phyloP scores from a whole-genome alignment of 1,284 basidiomycete species.

The Schizophyllum commune region DNA sequence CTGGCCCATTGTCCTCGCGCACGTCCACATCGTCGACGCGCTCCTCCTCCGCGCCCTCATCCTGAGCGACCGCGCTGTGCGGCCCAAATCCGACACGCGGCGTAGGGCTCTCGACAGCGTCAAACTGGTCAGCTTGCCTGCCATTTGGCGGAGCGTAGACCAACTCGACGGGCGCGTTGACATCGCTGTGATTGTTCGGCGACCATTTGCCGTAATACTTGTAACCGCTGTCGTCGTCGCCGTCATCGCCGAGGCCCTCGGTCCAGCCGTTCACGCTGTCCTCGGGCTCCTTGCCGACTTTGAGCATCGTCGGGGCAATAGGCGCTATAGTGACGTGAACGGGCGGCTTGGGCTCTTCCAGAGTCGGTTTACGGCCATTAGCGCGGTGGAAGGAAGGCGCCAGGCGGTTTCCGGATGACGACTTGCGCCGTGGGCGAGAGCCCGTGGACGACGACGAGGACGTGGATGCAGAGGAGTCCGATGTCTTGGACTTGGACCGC shows the following conservation, averaged over 20 bases:
- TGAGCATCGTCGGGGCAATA: conserved; percentile 90
- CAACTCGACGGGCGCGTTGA: conserved; percentile 45
- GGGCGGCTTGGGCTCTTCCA: conserved; percentile 33
- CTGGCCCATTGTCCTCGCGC: background rate
- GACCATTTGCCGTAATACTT: conserved; percentile 4
- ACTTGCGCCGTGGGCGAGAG: conserved; percentile 7
- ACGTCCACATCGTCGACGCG: background rate
- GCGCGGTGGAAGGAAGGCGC: conserved; percentile 7
- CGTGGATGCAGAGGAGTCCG: conserved; percentile 30
- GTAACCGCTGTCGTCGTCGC: conserved; percentile 6
- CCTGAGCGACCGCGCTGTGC: background rate
- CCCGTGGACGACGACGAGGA: conserved; percentile 33
- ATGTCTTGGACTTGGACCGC: conserved; percentile 30
- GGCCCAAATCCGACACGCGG: background rate
- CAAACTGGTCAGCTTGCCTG: background rate
- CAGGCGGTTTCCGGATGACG: conserved; percentile 2
- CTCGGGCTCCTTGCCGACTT: conserved; percentile 42
- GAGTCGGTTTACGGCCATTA: conserved; percentile 27
- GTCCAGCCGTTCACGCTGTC: conserved; percentile 39
- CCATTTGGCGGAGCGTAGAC: conserved; percentile 67
- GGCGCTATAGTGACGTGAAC: conserved; percentile 80
- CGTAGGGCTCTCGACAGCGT: conserved; percentile 13
- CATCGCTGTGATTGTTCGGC: conserved; percentile 8
- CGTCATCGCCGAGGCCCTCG: conserved; percentile 23
- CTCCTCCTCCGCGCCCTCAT: background rate